These are phyloP conservation scores for Pseudogymnoascus sp. DNA, from an alignment of 2,329 filamentous ascomycete species.

Conservation along the genomic window DNA sequence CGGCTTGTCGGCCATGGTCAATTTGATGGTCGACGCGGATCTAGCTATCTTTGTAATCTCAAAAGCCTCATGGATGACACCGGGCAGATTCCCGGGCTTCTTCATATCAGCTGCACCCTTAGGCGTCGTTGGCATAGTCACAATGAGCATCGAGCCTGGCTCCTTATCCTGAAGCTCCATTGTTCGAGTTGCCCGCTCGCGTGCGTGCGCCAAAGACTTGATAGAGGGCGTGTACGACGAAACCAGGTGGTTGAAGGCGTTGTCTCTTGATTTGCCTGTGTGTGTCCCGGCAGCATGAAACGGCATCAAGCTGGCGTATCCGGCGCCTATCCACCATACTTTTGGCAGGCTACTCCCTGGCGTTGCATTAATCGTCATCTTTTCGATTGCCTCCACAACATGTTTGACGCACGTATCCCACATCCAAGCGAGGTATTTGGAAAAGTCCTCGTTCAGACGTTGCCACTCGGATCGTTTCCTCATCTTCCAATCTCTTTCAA, in stretches of 20 bases:
- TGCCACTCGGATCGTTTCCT: no score
- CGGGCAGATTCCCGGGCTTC: no score
- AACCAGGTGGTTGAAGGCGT: neutral
- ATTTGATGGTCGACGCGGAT: no score
- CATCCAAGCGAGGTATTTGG: neutral
- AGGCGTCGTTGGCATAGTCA: neutral
- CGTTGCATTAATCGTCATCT: no score
- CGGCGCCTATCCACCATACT: conserved; percentile 13
- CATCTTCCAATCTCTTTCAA: no score
- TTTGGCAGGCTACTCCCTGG: neutral
- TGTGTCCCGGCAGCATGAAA: conserved; percentile 13
- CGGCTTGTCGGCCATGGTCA: no score
- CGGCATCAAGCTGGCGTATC: neutral
- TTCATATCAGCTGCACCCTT: neutral
- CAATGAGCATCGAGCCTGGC: neutral
- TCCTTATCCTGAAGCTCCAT: neutral
- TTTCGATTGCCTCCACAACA: no score
- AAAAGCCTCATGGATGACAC: neutral
- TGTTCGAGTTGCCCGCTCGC: neutral
- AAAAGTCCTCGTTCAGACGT: neutral
- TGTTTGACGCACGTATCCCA: neutral
- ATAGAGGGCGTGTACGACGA: conserved; percentile 13
- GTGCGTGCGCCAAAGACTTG: neutral
- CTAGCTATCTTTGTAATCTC: conserved; percentile 9
- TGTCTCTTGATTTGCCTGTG: neutral